Evolutionary conservation across 805 yeast species (phyloP), one percentile per base, ranked within the genome.

Genomic region (Isabelozyma rhagii): DNA sequence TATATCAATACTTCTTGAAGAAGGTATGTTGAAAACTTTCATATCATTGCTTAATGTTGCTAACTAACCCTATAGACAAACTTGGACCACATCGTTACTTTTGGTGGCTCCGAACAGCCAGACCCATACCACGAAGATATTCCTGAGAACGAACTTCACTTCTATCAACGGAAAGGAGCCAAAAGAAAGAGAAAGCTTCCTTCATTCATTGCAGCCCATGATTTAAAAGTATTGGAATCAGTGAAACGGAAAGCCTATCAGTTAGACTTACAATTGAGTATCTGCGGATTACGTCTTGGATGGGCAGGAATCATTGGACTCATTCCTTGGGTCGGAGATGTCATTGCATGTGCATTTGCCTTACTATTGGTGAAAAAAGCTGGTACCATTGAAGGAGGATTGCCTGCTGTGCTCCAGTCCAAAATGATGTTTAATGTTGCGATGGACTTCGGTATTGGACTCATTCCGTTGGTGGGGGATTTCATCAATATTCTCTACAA

Each of bases 391-490:
- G 72, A 68, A 28, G 77, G 76, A 1, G 77, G 77, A 5, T 57
- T 73, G 28, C 77, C 77, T 0, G 15, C 56, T 1, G 14, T 41
- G 1, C 47, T 73, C 43, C 59, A 61, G 38, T 66, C 58, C 62
- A 55, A 55, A 45, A 72, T 73, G 77, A 61, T 66, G 61, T 61
- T 66, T n/a, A 73, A 73, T 52, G 63, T 72, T 8, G 55, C 58
- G n/a, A 59, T 72, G 52, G 78, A 73, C 52, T 72, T 73, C 54
- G 67, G 62, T 1, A 65, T 72, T 39, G 77, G 77, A 4, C 60
- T 72, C 54, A 82, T 88, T 41, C 97, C 97, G 1, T 57, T 89
- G 31, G 82, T 88, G 28, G 96, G 97, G 25, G 90, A 85, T 57
- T 62, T 87, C 31, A 72, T 85, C 17, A 82, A 81, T 54, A 82